Evolutionary conservation across 495 filamentous ascomycete species (phyloP).

Genomic region (Amphirosellinia nigrospora): DNA sequence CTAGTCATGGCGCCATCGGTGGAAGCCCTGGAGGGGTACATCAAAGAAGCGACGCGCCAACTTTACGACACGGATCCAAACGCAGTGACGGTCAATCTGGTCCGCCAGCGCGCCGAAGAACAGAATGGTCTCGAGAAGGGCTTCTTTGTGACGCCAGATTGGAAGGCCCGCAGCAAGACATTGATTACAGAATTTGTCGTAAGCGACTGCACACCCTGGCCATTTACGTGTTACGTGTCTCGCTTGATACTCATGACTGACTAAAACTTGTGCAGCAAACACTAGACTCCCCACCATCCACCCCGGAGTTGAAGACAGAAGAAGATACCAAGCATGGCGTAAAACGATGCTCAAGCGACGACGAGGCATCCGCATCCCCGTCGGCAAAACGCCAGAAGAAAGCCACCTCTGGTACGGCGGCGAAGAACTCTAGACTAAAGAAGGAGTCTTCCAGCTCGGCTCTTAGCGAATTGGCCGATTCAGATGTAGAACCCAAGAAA

Average conservation of each 20-base stretch:
- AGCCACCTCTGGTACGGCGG: constrained; percentile 21
- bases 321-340: constrained; percentile 36
- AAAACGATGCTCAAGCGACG: constrained; percentile 41
- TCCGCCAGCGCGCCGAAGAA: constrained; percentile 71
- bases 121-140: constrained; percentile 67
- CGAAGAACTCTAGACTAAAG: constrained; percentile 35
- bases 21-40: constrained; percentile 8
- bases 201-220: constrained; percentile 40
- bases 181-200: constrained; percentile 76
- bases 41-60: constrained; percentile 23
- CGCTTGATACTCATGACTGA: constrained; percentile 22
- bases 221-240: constrained; percentile 35
- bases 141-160: constrained; percentile 71
- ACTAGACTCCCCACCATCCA: constrained; percentile 26
- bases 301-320: constrained; percentile 26
- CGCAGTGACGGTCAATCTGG: constrained; percentile 71
- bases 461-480: constrained; percentile 36
- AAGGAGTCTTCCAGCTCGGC: constrained; percentile 41
- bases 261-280: constrained; percentile 32
- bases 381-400: constrained; percentile 45
- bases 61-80: constrained; percentile 14
- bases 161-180: constrained; percentile 81
- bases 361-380: constrained; percentile 31
- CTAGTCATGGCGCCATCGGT: not conserved
- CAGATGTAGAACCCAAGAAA: constrained; percentile 38